Conservation (phyloP, 2,329 filamentous ascomycete species). For the Penicillium sp. region DNA sequence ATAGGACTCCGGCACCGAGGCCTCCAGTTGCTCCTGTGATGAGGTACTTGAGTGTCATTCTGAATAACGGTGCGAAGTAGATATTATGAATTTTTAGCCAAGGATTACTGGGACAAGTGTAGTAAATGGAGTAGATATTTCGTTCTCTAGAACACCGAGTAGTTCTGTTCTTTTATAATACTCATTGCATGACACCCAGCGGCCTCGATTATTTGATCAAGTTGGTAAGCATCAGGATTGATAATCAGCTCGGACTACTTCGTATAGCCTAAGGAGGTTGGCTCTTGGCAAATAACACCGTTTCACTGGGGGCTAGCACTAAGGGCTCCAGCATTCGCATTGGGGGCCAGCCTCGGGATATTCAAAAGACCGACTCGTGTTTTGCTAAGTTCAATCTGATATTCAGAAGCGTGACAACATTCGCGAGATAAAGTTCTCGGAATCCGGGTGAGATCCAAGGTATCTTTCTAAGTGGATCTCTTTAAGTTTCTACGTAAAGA, state of each 20-base stretch:
- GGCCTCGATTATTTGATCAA: background rate
- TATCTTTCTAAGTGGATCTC: background rate
- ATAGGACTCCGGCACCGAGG: slow-evolving; percentile 35
- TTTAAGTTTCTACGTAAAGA: no score
- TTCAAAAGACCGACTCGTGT: background rate
- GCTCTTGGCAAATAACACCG: background rate
- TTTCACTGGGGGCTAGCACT: background rate
- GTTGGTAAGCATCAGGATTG: background rate
- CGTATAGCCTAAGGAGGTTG: background rate
- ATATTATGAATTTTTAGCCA: background rate
- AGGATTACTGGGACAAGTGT: background rate
- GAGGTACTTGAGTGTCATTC: slow-evolving; percentile 39
- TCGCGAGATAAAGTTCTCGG: background rate
- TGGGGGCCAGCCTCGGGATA: background rate
- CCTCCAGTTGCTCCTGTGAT: slow-evolving; percentile 40
- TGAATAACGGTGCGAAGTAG: background rate
- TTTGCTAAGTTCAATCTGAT: background rate
- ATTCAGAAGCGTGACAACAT: background rate
- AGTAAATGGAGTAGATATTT: background rate
- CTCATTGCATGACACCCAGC: background rate
- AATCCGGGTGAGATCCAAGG: background rate
- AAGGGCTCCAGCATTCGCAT: background rate
- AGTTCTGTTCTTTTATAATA: background rate
- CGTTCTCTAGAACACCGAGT: background rate
- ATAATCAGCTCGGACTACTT: background rate